phyloP scores from a whole-genome alignment of 257 asterid species.

The Oldenlandia corymbosa region DNA sequence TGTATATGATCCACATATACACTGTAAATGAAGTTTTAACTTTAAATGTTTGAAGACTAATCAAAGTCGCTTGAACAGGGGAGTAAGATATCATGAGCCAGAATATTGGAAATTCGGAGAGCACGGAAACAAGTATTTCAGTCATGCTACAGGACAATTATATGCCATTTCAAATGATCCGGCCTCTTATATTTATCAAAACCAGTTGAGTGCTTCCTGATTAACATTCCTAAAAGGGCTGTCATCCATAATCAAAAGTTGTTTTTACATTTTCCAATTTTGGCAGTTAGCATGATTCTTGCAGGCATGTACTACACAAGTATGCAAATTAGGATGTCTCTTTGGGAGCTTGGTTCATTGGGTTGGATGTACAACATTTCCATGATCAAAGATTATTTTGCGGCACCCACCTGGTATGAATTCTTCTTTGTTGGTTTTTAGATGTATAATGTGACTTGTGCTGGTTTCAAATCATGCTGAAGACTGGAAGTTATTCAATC shows the following conservation, averaged over 20 bases:
- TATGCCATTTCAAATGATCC: slow-evolving; percentile 73
- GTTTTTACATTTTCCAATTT: slow-evolving; percentile 10
- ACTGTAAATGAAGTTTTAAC: background rate
- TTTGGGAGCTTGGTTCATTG: slow-evolving; percentile 68
- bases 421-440: background rate
- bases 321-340: slow-evolving; percentile 81
- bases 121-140: slow-evolving; percentile 72
- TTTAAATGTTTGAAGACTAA: slow-evolving; percentile 9
- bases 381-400: slow-evolving; percentile 89
- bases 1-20: background rate
- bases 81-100: slow-evolving; percentile 73
- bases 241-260: background rate
- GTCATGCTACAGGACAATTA: slow-evolving; percentile 87
- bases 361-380: slow-evolving; percentile 72
- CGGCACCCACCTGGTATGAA: slow-evolving; percentile 80
- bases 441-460: background rate
- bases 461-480: background rate
- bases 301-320: slow-evolving; percentile 55
- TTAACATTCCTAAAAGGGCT: background rate
- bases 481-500: background rate
- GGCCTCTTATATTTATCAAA: slow-evolving; percentile 59
- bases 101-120: slow-evolving; percentile 85
- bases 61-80: slow-evolving; percentile 37
- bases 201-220: slow-evolving; percentile 42
- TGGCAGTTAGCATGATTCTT: slow-evolving; percentile 6